phyloP scores from a whole-genome alignment of 1,139 yeast species.

The Nakaseomyces nivariensis region DNA sequence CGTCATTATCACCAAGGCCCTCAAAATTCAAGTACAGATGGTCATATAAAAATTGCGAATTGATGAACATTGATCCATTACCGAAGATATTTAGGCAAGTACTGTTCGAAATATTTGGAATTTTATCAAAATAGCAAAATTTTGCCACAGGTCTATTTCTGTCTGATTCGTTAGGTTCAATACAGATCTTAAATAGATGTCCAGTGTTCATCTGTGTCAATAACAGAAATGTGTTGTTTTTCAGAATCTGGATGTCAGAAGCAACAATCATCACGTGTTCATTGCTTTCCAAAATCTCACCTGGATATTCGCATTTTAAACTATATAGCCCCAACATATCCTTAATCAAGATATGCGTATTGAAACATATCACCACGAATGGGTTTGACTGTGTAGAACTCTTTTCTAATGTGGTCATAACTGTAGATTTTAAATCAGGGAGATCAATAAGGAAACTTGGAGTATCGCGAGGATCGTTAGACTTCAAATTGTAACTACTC shows the following conservation, averaged over 20 bases:
- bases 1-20: conserved; percentile 52
- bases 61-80: conserved; percentile 68
- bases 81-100: conserved; percentile 50
- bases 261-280: conserved; percentile 33
- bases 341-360: conserved; percentile 38
- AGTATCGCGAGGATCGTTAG: conserved; percentile 9
- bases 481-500: not conserved
- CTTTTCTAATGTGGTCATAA: conserved; percentile 9
- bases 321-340: conserved; percentile 30
- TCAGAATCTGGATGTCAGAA: conserved; percentile 57
- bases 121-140: conserved; percentile 67
- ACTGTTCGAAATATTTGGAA: conserved; percentile 38
- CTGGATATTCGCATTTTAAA: conserved; percentile 44
- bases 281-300: conserved; percentile 25
- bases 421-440: conserved; percentile 20
- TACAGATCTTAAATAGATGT: conserved; percentile 62
- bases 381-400: conserved; percentile 35
- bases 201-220: conserved; percentile 64
- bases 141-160: conserved; percentile 32
- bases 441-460: conserved; percentile 32
- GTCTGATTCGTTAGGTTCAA: conserved; percentile 36
- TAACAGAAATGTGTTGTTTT: conserved; percentile 48
- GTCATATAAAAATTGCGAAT: conserved; percentile 66
- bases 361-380: conserved; percentile 44
- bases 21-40: conserved; percentile 69